Evolutionary conservation across 2,329 filamentous ascomycete genomes (phyloP).

Genomic region (Aureobasidium zeae): DNA sequence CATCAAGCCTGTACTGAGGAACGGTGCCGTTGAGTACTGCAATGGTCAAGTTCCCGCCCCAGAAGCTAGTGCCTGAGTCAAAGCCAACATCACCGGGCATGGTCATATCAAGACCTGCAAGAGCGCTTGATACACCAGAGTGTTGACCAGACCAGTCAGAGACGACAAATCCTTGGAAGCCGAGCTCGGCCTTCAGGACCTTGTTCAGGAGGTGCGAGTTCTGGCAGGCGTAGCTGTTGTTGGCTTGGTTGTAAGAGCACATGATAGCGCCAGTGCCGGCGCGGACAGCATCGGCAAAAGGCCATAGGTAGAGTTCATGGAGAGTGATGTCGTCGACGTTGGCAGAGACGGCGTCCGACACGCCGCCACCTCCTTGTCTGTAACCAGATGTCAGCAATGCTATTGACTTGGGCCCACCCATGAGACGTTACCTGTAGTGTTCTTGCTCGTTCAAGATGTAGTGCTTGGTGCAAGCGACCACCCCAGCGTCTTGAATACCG

Average conservation of each 20-base stretch:
- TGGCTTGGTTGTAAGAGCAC: conserved; percentile 65
- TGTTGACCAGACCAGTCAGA: conserved; percentile 54
- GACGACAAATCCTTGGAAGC: conserved; percentile 71
- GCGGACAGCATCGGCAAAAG: conserved; percentile 43
- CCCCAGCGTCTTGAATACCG: conserved; percentile 72
- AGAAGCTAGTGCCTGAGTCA: conserved; percentile 62
- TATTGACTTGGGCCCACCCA: no score
- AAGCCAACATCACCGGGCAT: conserved; percentile 81
- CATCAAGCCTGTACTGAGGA: conserved; percentile 75
- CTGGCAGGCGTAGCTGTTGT: conserved; percentile 71
- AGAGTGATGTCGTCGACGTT: conserved; percentile 57
- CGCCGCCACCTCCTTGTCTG: conserved; percentile 47
- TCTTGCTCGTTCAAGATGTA: conserved; percentile 66
- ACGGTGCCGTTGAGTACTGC: conserved; percentile 84
- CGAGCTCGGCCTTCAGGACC: conserved; percentile 67
- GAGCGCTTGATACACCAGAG: conserved; percentile 54
- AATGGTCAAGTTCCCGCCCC: conserved; percentile 80
- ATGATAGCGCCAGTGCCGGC: conserved; percentile 44
- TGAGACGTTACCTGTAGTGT: no score
- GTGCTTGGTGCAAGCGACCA: conserved; percentile 78
- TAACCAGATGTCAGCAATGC: no score
- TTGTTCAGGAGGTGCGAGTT: conserved; percentile 69
- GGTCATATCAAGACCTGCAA: conserved; percentile 74
- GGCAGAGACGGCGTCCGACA: conserved; percentile 51
- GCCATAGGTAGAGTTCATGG: conserved; percentile 56